Conservation (phyloP, 495 filamentous ascomycete genomes). For the Rostrohypoxylon terebratum region DNA sequence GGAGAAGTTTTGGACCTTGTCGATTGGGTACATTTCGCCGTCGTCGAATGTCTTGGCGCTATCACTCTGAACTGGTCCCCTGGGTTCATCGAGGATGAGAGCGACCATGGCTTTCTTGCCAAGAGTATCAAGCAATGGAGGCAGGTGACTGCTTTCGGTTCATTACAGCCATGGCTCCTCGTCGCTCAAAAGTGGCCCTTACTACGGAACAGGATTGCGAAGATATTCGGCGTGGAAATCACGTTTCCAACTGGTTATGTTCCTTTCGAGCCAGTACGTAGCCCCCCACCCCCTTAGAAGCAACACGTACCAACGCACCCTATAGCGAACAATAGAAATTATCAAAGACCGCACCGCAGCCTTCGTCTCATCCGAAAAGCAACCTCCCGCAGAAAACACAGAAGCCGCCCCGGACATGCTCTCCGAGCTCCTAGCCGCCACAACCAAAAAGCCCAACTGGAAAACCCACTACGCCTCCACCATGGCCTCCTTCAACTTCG, state of each 20-base stretch:
- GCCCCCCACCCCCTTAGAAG: neutral
- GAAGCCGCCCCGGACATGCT: constrained; percentile 45
- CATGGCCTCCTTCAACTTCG: constrained; percentile 61
- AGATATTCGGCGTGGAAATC: constrained; percentile 23
- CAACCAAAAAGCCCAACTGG: constrained; percentile 51
- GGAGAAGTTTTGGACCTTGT: constrained; percentile 53
- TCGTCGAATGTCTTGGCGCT: constrained; percentile 56
- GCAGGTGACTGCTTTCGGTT: constrained; percentile 53
- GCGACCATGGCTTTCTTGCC: constrained; percentile 52
- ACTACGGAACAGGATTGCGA: constrained; percentile 12
- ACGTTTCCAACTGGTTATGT: constrained; percentile 19
- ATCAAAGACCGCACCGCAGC: constrained; percentile 20
- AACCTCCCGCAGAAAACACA: neutral
- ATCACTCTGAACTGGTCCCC: constrained; percentile 59
- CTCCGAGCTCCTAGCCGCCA: constrained; percentile 53
- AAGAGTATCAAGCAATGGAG: constrained; percentile 55
- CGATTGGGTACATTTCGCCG: constrained; percentile 59
- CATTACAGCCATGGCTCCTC: constrained; percentile 17
- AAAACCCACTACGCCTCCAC: constrained; percentile 38
- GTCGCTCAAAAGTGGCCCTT: constrained; percentile 26
- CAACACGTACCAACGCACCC: neutral
- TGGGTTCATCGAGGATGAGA: constrained; percentile 47
- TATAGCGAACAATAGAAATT: constrained; percentile 4
- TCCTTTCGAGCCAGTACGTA: constrained; percentile 27
- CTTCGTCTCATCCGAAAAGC: constrained; percentile 23